Evolutionary conservation across 2,329 filamentous ascomycete genomes (phyloP), one percentile per base, ranked within the genome.

Genomic region (Colletotrichum lini): DNA sequence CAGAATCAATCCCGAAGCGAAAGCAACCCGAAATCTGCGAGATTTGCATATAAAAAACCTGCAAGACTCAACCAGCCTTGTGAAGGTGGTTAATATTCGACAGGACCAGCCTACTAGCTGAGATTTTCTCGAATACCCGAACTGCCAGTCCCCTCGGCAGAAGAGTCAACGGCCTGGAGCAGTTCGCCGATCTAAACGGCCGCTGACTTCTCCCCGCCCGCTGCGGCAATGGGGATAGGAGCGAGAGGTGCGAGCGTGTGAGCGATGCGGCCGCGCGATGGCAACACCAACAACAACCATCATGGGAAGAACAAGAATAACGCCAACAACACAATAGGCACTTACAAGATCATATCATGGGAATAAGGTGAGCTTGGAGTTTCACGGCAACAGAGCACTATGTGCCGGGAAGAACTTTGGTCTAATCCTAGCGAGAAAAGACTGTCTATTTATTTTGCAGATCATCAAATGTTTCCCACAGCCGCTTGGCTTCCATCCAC

Each of bases 221-320:
- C 1, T 67, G 67, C 10, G 49, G 63, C 5, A 67, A 67, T 9
- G 57, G 67, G 3, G 63, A 61, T 26, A 63, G 67, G 10, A 54
- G 67, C n/a, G 44, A 67, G 21, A 21, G 38, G 38, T 70, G 67
- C 45, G 67, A 70, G 64, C 57, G 64, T 4, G 63, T 52, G 9
- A 54, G 30, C 7, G 6, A 0, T 30, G 30, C 30, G 30, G 30
- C 30, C 30, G 30, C 30, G 6, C 30, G 6, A 2, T 30, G 6
- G 30, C 7, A 30, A 30, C 30, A 30, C 6, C 30, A 30, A 7
- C 30, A 30, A 30, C 30, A 30, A 30, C 30, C 4, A 9, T 7
- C 6, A 7, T 7, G 7, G 30, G 7, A 30, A 30, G 30, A 30
- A 40, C 13, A 23, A n/a, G 35, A 62, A 61, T 6, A 42, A 38